Conservation (phyloP, 2,329 filamentous ascomycete genomes). For the Chaetothyriales sp. region DNA sequence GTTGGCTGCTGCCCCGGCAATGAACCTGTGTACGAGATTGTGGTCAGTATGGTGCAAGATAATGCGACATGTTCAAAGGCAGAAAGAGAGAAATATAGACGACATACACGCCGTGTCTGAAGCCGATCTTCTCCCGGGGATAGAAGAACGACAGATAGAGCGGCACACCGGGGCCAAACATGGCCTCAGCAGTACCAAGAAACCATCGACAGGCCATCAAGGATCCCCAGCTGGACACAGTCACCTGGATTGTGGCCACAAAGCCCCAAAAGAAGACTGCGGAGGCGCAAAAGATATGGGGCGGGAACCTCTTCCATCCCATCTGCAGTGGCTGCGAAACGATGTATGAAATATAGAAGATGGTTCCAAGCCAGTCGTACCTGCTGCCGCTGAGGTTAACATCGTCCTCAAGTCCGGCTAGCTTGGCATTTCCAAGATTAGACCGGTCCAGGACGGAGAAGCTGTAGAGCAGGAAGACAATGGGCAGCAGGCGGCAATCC, state of each 20-base stretch:
- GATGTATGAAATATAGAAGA: conserved; percentile 36
- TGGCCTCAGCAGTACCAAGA: conserved; percentile 24
- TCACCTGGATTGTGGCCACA: conserved; percentile 17
- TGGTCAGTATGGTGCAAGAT: conserved; percentile 27
- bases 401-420: conserved; percentile 38
- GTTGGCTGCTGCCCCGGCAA: conserved; percentile 26
- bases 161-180: conserved; percentile 30
- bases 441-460: conserved; percentile 33
- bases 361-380: conserved; percentile 37
- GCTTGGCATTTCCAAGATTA: conserved; percentile 40
- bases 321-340: conserved; percentile 17
- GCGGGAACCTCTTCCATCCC: conserved; percentile 19
- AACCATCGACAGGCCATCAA: conserved; percentile 24
- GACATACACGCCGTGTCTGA: conserved; percentile 35
- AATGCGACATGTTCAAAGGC: too few relatives aligned
- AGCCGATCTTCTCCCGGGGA: conserved; percentile 40
- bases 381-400: conserved; percentile 32
- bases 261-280: conserved; percentile 18
- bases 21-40: conserved; percentile 19
- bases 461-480: conserved; percentile 13
- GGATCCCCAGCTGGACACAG: conserved; percentile 14
- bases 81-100: conserved; percentile 51
- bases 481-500: conserved; percentile 16
- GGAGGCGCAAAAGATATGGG: conserved; percentile 17
- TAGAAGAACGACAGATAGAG: conserved; percentile 45